Conservation (phyloP, 352 stramenopile species). For the Globisporangium paroecandrum region DNA sequence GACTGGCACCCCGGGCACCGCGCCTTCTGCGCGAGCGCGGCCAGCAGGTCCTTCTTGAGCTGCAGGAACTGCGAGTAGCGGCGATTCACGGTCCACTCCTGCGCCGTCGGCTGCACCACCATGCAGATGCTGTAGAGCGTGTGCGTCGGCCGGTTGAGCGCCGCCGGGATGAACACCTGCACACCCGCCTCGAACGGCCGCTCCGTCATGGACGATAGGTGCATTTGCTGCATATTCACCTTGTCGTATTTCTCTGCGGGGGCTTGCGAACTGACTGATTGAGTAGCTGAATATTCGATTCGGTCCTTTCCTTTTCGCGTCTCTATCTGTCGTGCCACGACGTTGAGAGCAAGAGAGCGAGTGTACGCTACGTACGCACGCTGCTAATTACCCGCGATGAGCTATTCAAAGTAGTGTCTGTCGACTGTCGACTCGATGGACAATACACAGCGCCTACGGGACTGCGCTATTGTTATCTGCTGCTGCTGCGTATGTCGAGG, state of each 20-base stretch:
- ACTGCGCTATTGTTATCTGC: neutral
- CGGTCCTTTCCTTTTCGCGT: neutral
- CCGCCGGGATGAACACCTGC: conserved; percentile 79
- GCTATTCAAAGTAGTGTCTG: neutral
- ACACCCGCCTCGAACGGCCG: conserved; percentile 39
- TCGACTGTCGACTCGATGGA: neutral
- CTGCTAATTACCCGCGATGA: neutral
- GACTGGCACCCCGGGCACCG: conserved; percentile 62
- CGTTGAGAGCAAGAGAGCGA: neutral
- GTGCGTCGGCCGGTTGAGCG: conserved; percentile 77
- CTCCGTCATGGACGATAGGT: conserved; percentile 8
- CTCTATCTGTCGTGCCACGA: neutral
- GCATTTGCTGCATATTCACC: conserved; percentile 4
- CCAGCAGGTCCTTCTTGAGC: conserved; percentile 65
- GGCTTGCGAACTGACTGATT: neutral
- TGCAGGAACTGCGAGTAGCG: conserved; percentile 86
- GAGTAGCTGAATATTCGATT: neutral
- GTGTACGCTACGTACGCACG: neutral
- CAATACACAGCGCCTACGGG: neutral
- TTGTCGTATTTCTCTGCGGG: neutral
- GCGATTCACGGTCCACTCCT: conserved; percentile 84
- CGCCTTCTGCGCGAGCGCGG: conserved; percentile 33
- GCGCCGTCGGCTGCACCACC: conserved; percentile 66
- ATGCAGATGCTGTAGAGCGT: conserved; percentile 86
- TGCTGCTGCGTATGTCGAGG: neutral